Conservation (phyloP, 2,329 filamentous ascomycete genomes). For the Magnaporthiopsis poae region DNA sequence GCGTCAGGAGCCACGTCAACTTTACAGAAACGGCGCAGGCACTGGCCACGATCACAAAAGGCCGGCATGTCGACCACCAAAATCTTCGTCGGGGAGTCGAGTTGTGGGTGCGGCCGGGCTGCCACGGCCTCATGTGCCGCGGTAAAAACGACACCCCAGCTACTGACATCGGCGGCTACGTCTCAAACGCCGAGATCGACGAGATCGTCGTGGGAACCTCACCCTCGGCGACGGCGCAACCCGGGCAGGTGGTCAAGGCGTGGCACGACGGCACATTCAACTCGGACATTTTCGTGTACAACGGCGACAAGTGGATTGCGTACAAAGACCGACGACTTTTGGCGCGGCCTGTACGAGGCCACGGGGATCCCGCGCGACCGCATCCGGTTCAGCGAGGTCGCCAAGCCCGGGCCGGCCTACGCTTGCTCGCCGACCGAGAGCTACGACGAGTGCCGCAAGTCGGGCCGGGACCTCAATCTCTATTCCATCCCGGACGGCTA, state of each 20-base stretch:
- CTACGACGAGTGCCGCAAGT: too few species aligned
- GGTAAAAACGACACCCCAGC: background rate
- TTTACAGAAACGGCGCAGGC: slow-evolving; percentile 24
- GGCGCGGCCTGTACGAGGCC: too few species aligned
- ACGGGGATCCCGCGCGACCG: too few species aligned
- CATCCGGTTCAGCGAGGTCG: too few species aligned
- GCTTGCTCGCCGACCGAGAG: too few species aligned
- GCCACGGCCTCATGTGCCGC: background rate
- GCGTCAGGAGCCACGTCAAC: slow-evolving; percentile 27
- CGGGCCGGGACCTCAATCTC: too few species aligned
- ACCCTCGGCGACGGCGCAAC: background rate
- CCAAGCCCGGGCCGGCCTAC: too few species aligned
- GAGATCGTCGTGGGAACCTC: background rate
- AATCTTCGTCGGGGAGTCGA: slow-evolving; percentile 23
- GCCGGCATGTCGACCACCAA: slow-evolving; percentile 20
- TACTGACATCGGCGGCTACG: background rate
- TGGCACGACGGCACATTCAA: background rate
- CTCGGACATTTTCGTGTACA: background rate
- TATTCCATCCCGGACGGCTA: too few species aligned
- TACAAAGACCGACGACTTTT: too few species aligned
- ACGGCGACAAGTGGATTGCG: background rate
- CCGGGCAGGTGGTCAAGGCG: too few species aligned
- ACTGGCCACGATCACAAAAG: slow-evolving; percentile 29
- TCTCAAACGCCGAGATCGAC: background rate
- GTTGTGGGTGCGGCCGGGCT: slow-evolving; percentile 21